These are phyloP conservation scores for Lactarius akahatsu DNA, from an alignment of 768 basidiomycete species.

Conservation along the genomic window DNA sequence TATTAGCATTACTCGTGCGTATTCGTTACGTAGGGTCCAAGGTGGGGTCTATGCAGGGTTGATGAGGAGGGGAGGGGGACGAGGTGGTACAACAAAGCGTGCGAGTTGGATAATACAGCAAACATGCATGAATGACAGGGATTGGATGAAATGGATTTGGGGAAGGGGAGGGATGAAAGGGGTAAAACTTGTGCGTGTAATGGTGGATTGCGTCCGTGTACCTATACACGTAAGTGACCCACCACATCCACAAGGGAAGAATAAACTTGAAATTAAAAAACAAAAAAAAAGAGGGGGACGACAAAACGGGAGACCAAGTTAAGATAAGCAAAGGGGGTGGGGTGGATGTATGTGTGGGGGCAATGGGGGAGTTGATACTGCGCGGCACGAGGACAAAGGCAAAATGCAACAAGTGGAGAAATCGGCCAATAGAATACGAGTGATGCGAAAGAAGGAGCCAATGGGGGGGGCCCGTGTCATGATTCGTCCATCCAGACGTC, in stretches of 20 bases:
- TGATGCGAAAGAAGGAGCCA: background rate
- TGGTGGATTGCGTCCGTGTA: background rate
- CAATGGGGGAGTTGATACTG: background rate
- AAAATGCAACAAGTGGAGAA: background rate
- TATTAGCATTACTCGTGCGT: slow-evolving; percentile 4
- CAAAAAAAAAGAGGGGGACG: no score
- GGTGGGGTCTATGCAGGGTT: slow-evolving; percentile 16
- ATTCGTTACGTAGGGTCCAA: slow-evolving; percentile 9
- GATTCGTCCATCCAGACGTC: slow-evolving; percentile 30
- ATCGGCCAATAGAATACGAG: background rate
- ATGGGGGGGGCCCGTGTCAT: slow-evolving; percentile 9
- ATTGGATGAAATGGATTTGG: background rate
- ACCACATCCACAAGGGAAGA: background rate
- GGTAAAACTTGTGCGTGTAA: background rate
- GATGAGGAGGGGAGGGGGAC: background rate
- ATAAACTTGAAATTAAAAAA: background rate
- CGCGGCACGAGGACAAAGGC: background rate
- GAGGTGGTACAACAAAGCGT: slow-evolving; percentile 10
- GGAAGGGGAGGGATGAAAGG: background rate
- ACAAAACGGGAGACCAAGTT: background rate
- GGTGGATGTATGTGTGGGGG: no score
- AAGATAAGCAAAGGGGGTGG: background rate
- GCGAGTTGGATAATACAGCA: slow-evolving; percentile 14
- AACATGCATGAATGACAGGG: background rate
- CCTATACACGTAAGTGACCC: slow-evolving; percentile 15